Conservation (phyloP, 306 rosid genomes). For the Vachellia collinsii region DNA sequence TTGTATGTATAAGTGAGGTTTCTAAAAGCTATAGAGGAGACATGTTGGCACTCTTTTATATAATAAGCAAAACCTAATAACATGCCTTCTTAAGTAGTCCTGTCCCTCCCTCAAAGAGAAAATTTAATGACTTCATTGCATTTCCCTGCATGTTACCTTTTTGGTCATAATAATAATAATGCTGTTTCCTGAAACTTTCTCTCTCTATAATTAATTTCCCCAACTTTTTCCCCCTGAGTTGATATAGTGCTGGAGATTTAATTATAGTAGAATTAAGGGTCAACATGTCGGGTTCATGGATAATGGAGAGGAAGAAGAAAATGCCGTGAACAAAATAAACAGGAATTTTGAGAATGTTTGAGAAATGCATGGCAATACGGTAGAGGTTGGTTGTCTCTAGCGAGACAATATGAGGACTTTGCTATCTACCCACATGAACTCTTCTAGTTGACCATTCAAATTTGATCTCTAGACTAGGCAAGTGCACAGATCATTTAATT, state of each 20-base stretch:
- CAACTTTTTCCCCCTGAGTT: not conserved
- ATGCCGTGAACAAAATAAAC: not conserved
- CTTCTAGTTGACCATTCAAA: not conserved
- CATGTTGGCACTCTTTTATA: conserved; percentile 42
- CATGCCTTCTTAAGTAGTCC: conserved; percentile 32
- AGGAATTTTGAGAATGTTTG: conserved; percentile 18
- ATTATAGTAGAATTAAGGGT: not conserved
- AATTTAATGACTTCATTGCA: conserved; percentile 15
- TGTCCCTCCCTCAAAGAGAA: conserved; percentile 25
- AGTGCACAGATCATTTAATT: too few relatives aligned
- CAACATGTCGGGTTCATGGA: not conserved
- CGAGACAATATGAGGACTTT: conserved; percentile 36
- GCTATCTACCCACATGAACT: not conserved
- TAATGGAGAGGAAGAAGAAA: not conserved
- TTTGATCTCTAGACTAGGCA: too few relatives aligned
- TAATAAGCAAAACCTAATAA: conserved; percentile 41
- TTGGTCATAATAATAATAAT: conserved; percentile 11
- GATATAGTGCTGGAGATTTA: not conserved
- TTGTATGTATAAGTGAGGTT: conserved; percentile 41
- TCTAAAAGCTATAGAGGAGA: conserved; percentile 30
- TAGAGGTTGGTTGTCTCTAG: conserved; percentile 37
- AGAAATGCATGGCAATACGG: conserved; percentile 44
- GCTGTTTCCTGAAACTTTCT: not conserved
- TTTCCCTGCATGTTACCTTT: not conserved
- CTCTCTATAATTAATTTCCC: not conserved